Evolutionary conservation across 73 alveolate species (phyloP), one percentile per base, ranked within the genome.

Genomic region (Paramecium caudatum): DNA sequence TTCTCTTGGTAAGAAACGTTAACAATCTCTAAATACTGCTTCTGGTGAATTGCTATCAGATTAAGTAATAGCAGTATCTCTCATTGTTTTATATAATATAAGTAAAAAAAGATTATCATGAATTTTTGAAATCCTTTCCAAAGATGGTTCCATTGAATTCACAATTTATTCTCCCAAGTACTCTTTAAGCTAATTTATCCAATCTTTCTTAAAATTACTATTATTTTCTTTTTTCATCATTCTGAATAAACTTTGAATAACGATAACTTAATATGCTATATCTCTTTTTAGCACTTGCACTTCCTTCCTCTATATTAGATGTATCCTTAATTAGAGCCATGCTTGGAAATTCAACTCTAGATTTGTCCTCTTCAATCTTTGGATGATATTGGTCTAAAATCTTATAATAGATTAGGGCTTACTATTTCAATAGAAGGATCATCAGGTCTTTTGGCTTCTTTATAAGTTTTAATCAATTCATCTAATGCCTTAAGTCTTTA

Each of bases 381-480:
- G 80, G 80, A 55, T 55, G 23, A 27, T 10, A 55, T 27, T 55
- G 4, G n/a, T 55, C 80, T 55, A 55, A 55, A 37, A 55, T 55
- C 80, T 55, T 55, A 37, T 27, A 27, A 55, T 37, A 37, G 23
- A 55, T 55, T 43, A 37, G 30, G 30, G 23, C 23, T 27, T 55
- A 55, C 80, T 27, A 55, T 55, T 55, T 55, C 80, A 5, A 55
- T 55, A 2, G 80, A 55, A 55, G 80, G 80, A 55, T 55, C 80
- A 5, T 55, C 10, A 27, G 80, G 80, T 27, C 80, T 55, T 55
- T 43, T 25, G 0, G 80, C 80, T 55, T 55, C 80, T 55, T 43
- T 55, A 10, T 55, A 55, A 55, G 80, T 55, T 43, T 55, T 43
- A 23, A 55, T 55, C 45, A 55, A 55, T 12, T 55, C 80, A 55